Evolutionary conservation across 2,329 filamentous ascomycete genomes (phyloP), one percentile per base, ranked within the genome.

Genomic region (Exophiala sp.): DNA sequence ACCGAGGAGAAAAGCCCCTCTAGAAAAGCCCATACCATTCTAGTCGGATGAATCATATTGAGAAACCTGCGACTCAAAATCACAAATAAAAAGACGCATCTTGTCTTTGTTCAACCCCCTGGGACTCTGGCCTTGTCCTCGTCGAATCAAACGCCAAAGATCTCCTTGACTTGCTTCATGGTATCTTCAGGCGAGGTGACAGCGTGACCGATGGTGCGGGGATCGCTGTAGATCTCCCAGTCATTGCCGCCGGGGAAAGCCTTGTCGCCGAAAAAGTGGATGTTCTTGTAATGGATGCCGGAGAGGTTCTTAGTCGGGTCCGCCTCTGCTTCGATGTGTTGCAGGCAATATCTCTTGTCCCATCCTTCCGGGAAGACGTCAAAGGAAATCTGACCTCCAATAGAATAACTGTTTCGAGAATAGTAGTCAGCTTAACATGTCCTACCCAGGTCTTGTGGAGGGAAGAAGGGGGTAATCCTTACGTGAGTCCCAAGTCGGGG

Each of bases 231-330:
- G 66, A 98, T 96, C 75, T 97, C 91, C 67, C 83, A 91, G 71
- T 98, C 93, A 69, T 97, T 98, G 55, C 93, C 93, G 57, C 93
- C 91, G 68, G 83, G 71, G 66, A 81, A 83, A 21, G 87, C 87
- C 83, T 97, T 98, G 78, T 98, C 93, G 59, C 93, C 93, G 64
- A 97, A 98, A 79, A 97, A 97, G 76, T 97, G 93, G 61, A 97
- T 85, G 38, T 80, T 91, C 60, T 81, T 87, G 76, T 91, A 97
- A 19, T 82, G 73, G 42, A 70, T 59, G 3, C 72, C 72, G 6
- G 67, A 66, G 57, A 94, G 74, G 56, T 85, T 83, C 63, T 80
- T 83, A 34, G 78, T 75, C 67, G 68, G 59, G 14, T 70, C 66
- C 63, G 85, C 83, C 69, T 96, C 90, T 57, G 78, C 78, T 73